phyloP scores from a whole-genome alignment of 306 rosid species.

The Rubus idaeus region DNA sequence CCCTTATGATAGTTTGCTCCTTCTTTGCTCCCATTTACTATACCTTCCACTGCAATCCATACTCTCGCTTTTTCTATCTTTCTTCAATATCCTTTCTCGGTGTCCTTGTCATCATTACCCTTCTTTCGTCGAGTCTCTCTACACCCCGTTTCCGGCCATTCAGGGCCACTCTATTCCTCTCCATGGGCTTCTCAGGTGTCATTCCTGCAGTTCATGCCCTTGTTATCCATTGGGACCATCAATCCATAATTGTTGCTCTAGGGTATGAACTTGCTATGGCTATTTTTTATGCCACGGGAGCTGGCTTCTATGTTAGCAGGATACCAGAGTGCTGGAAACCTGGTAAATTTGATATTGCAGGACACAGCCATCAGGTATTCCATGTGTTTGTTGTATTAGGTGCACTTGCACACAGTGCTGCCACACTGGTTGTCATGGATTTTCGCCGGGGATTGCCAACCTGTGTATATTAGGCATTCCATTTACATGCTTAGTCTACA shows the following conservation, averaged over 20 bases:
- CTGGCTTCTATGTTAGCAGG: constrained; percentile 62
- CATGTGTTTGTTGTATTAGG: constrained; percentile 83
- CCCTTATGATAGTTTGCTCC: constrained; percentile 80
- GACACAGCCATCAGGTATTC: constrained; percentile 96
- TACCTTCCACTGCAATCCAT: constrained; percentile 64
- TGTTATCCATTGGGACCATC: constrained; percentile 53
- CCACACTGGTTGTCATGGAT: constrained; percentile 59
- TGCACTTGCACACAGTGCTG: constrained; percentile 69
- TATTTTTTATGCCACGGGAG: constrained; percentile 65
- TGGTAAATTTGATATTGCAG: constrained; percentile 83
- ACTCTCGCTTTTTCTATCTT: constrained; percentile 50
- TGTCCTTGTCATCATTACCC: constrained; percentile 52
- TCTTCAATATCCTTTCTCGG: constrained; percentile 69
- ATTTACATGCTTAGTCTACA: background rate
- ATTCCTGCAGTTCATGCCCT: constrained; percentile 74
- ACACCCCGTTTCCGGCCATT: constrained; percentile 56
- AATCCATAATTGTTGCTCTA: constrained; percentile 44
- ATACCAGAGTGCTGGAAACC: constrained; percentile 90
- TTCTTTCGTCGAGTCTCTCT: constrained; percentile 66
- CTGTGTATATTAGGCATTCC: constrained; percentile 35
- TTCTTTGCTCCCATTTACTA: constrained; percentile 90
- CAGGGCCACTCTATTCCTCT: constrained; percentile 64
- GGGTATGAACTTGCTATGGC: constrained; percentile 78
- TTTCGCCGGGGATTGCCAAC: constrained; percentile 54
- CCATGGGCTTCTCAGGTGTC: constrained; percentile 91